Evolutionary conservation across 2,329 filamentous ascomycete species (phyloP).

Genomic region (Colletotrichum costaricense): DNA sequence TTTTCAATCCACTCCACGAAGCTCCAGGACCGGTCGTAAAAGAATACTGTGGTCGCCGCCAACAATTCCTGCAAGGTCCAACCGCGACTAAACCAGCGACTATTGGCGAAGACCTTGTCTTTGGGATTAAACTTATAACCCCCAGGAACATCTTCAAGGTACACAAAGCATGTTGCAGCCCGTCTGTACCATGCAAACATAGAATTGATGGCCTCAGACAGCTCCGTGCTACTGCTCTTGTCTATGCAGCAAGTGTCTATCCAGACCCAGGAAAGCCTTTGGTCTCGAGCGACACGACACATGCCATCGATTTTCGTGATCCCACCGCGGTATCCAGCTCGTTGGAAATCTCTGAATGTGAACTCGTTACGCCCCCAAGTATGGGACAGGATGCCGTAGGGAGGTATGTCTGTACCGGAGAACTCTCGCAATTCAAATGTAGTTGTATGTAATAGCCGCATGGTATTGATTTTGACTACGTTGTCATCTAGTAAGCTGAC

Average conservation of each 20-base stretch:
- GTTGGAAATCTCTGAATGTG: slow-evolving; percentile 1
- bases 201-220: neutral
- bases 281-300: neutral
- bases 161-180: neutral
- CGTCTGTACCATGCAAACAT: neutral
- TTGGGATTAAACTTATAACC: neutral
- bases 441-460: neutral
- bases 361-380: slow-evolving; percentile 37
- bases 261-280: neutral
- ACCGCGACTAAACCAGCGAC: neutral
- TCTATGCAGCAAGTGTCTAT: neutral
- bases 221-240: neutral
- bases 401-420: neutral
- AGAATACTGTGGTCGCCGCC: neutral
- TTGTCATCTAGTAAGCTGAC: neutral
- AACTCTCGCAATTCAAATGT: neutral
- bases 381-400: slow-evolving; percentile 39
- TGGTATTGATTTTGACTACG: neutral
- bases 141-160: neutral
- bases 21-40: neutral
- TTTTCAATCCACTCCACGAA: no score
- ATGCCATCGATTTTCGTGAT: neutral
- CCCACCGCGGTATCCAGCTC: neutral
- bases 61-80: neutral
- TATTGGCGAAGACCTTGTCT: neutral